These are phyloP conservation scores for Cyberlindnera euphorbiae DNA, from an alignment of 805 yeast species.

Conservation along the genomic window DNA sequence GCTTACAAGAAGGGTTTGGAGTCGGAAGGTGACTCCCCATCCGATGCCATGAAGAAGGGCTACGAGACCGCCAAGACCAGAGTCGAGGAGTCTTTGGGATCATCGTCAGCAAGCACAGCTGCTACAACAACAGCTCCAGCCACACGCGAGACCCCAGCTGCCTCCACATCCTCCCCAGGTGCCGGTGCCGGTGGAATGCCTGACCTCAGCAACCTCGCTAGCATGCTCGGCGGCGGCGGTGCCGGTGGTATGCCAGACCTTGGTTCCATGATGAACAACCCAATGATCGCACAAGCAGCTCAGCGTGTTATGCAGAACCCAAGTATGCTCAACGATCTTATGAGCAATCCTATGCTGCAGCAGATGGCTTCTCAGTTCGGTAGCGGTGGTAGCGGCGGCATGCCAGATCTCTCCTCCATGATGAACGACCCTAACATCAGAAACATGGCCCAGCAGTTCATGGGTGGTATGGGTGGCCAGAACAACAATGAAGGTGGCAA, in stretches of 20 bases:
- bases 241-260: conserved; percentile 72
- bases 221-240: conserved; percentile 61
- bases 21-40: conserved; percentile 77
- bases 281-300: conserved; percentile 88
- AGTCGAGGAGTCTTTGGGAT: conserved; percentile 66
- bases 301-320: conserved; percentile 87
- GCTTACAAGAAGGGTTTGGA: conserved; percentile 88
- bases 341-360: conserved; percentile 76
- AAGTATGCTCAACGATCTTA: conserved; percentile 60
- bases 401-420: conserved; percentile 60
- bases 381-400: conserved; percentile 45
- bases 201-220: conserved; percentile 46
- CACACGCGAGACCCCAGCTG: conserved; percentile 22
- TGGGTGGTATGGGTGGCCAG: conserved; percentile 31
- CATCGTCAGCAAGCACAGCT: no score
- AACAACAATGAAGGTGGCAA: conserved; percentile 1
- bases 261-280: conserved; percentile 74
- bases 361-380: conserved; percentile 81
- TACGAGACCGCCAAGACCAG: conserved; percentile 89
- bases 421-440: conserved; percentile 79
- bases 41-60: conserved; percentile 89
- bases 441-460: conserved; percentile 65
- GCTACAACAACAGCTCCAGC: conserved; percentile 24
- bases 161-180: conserved; percentile 26
- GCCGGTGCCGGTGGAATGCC: conserved; percentile 54